Conservation (phyloP, 1,284 basidiomycete species). For the Cutaneotrichosporon sp. region DNA sequence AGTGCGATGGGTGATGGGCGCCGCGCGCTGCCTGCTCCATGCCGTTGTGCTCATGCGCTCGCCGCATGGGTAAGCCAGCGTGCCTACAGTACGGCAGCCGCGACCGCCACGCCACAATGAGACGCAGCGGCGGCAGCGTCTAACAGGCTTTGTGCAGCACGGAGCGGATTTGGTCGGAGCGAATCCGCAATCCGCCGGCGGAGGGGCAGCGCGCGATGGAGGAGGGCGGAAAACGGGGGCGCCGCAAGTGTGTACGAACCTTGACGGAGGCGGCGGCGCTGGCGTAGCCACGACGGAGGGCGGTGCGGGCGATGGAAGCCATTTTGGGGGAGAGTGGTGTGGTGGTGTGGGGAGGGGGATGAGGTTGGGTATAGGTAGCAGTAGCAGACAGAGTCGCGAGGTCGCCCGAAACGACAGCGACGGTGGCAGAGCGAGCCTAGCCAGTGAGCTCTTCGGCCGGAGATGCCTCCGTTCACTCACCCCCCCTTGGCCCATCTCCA, state of each 20-base stretch:
- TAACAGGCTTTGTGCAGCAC: neutral
- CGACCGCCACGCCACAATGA: too few species aligned
- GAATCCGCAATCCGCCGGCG: neutral
- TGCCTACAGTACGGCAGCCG: too few species aligned
- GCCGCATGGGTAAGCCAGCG: too few species aligned
- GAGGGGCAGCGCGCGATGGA: conserved; percentile 1
- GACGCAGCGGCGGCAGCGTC: too few species aligned
- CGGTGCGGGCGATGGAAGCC: conserved; percentile 41
- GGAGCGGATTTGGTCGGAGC: conserved; percentile 1
- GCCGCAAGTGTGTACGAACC: conserved; percentile 35
- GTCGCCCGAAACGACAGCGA: neutral
- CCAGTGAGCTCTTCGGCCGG: too few species aligned
- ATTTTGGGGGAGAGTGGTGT: conserved; percentile 29
- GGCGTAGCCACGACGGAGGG: conserved; percentile 46
- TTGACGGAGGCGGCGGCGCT: conserved; percentile 42
- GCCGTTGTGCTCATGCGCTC: too few species aligned
- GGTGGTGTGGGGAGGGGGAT: conserved; percentile 8
- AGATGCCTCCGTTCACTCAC: too few species aligned
- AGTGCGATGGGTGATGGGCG: too few species aligned
- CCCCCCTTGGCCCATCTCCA: too few species aligned
- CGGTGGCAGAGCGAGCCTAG: too few species aligned
- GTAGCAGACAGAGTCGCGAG: neutral
- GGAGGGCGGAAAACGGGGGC: neutral
- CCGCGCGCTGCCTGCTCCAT: too few species aligned
- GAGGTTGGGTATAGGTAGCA: conserved; percentile 9